Evolutionary conservation across 768 basidiomycete species (phyloP).

Genomic region (Termitomyces sp.): DNA sequence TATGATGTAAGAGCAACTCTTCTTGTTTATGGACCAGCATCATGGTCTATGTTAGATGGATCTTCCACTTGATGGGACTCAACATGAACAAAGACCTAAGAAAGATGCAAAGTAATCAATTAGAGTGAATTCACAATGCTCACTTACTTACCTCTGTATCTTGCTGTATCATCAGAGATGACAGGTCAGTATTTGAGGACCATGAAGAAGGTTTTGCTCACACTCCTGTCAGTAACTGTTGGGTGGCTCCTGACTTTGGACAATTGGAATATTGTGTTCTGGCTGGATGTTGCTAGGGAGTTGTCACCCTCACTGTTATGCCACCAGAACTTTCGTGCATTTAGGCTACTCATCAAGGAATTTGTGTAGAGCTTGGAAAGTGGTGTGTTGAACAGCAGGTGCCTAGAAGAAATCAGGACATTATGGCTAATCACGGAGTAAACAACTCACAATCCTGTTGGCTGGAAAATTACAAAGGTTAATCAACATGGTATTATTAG

Average conservation of each 20-base stretch:
- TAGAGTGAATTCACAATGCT: background rate
- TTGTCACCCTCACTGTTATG: slow-evolving; percentile 6
- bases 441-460: slow-evolving; percentile 20
- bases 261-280: background rate
- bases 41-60: background rate
- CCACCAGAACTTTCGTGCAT: slow-evolving; percentile 27
- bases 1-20: no score
- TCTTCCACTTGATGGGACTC: slow-evolving; percentile 14
- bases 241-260: background rate
- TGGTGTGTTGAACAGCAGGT: slow-evolving; percentile 32
- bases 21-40: background rate
- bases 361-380: slow-evolving; percentile 39
- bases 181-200: background rate
- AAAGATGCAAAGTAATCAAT: background rate
- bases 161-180: background rate
- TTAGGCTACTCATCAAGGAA: slow-evolving; percentile 33
- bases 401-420: slow-evolving; percentile 14
- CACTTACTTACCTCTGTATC: background rate
- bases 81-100: slow-evolving; percentile 19
- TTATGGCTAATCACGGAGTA: no score
- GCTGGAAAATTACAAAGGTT: slow-evolving; percentile 1
- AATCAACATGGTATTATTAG: background rate
- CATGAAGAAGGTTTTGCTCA: background rate
- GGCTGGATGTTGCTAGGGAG: background rate
- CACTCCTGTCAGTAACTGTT: background rate